Base-by-base conservation (phyloP, 768 basidiomycete species). In the Boletales sp. region DNA sequence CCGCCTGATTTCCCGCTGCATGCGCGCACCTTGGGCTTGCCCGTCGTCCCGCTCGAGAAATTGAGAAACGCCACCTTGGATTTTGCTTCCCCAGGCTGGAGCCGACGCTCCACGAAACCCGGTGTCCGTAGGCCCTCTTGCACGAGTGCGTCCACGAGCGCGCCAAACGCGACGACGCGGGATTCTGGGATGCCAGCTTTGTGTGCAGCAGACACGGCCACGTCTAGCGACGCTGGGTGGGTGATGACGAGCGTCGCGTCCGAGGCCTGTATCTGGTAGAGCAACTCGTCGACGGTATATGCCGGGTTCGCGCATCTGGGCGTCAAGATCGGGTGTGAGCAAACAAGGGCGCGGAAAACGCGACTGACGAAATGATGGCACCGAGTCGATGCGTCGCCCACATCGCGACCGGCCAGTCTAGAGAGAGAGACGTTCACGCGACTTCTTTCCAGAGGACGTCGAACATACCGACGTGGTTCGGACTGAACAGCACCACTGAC, bases 41-140 rank as follows among this genome's bases (percentile, higher is more conserved):
- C 86, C 14, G 87, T 89, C 19, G 86, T 89, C 8, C 86, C 86
- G 54, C 86, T 87, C 1, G 86, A 88, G 56, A 89, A 86, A 46
- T 76, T 79, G 47, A 88, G 68, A 57, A 87, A 82, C 6, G 87
- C 86, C 13, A 88, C 51, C 39, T 80, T 77, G 12, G 71, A 78
- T 60, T 74, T 82, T 21, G 74, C 81, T 64, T 86, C 86, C 10
- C 84, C 86, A 12, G 74, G 72, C 21, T 59, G 56, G 37, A 87
- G 70, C 30, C 59, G 68, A 17, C 70, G 66, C 47, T 84, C 79
- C 25, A 63, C 60, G 57, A 79, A 85, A 49, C 56, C 62, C 57
- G 54, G 70, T 56, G 51, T 60, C 56, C 49, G 57, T 59, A 60
- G 58, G 9, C 76, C 66, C 51, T 47, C 75, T 76, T 60, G 76